phyloP scores from a whole-genome alignment of 495 filamentous ascomycete genomes.

The Penicillium bovifimosum region DNA sequence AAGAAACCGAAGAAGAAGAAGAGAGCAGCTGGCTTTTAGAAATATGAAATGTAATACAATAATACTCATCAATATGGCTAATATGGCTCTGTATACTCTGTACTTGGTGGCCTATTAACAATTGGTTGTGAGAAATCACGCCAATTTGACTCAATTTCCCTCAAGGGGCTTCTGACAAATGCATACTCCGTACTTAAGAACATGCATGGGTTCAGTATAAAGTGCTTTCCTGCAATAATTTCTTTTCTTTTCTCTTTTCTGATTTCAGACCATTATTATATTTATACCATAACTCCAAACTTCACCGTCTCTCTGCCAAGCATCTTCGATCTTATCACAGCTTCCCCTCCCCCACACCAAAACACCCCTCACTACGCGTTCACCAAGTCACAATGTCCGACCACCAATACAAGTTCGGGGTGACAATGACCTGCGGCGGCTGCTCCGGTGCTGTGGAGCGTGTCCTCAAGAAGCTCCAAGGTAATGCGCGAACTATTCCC shows the following conservation, averaged over 20 bases:
- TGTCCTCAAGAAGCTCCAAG: conserved; percentile 93
- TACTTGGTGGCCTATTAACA: neutral
- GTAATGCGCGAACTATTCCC: conserved; percentile 38
- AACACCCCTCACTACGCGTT: conserved; percentile 4
- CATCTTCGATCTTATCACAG: neutral
- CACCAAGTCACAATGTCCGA: conserved; percentile 43
- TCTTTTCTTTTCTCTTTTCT: neutral
- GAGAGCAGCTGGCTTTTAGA: conserved; percentile 41
- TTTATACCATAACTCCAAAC: neutral
- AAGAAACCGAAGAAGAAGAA: conserved; percentile 37
- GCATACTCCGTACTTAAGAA: neutral
- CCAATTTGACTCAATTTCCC: conserved; percentile 9
- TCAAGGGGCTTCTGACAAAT: conserved; percentile 43
- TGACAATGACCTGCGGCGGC: conserved; percentile 63
- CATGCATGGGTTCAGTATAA: too few relatives aligned
- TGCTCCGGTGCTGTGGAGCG: conserved; percentile 73
- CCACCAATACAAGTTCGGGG: conserved; percentile 66
- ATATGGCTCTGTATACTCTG: neutral
- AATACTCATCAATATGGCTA: neutral
- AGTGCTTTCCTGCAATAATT: neutral
- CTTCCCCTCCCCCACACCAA: neutral
- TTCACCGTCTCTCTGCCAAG: neutral
- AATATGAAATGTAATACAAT: neutral
- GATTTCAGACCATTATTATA: neutral
- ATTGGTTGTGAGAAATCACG: conserved; percentile 4